Base-by-base conservation (phyloP, 495 filamentous ascomycete genomes). In the Trichoderma gamsii region DNA sequence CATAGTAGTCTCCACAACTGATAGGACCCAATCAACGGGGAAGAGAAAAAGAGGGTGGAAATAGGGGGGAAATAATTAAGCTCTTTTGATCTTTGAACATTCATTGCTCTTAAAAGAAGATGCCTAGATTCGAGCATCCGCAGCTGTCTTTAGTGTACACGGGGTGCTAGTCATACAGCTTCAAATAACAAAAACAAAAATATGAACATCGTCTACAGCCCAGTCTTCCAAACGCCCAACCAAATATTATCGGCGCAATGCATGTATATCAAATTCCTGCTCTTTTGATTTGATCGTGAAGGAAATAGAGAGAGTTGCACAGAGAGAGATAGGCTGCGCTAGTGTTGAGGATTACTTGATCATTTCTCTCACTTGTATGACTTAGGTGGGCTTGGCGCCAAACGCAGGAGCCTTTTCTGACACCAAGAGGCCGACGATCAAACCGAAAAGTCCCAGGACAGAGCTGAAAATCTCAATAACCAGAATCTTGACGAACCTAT, bases 381-480 rank as follows among this genome's bases (percentile, higher is more conserved):
- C 25, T 65, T n/a, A 27, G 23, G 21, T 41, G 35, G 64, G 16
- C 13, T 63, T 76, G 78, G 79, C 43, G 77, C 85, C 81, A 74
- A 99, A 96, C 49, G 92, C 91, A 6, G 74, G 66, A 29, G 94
- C 93, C 78, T 93, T 94, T 70, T 89, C 83, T 32, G 90, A 89
- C 32, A 98, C 83, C 73, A 99, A 82, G 61, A 99, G 82, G 49
- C 96, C 96, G 71, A 98, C 86, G 76, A 99, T 99, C 66, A 99
- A 81, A 66, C 96, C 96, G 75, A 99, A 99, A n/a, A 99, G 85
- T 67, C 96, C 96, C 18, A 99, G 83, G 23, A 99, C 92, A 8
- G 95, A 98, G 75, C 95, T 97, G 83, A 99, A 99, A 77, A 99
- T 99, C 80, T 99, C 96, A 73, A 99, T 93, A 71, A 99, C 93